Percentiles rank a stretch among this genome's conserved stretches.
These are phyloP conservation scores for Gossypium anomalum DNA, from an alignment of 345 rosid species.

Conservation along the genomic window DNA sequence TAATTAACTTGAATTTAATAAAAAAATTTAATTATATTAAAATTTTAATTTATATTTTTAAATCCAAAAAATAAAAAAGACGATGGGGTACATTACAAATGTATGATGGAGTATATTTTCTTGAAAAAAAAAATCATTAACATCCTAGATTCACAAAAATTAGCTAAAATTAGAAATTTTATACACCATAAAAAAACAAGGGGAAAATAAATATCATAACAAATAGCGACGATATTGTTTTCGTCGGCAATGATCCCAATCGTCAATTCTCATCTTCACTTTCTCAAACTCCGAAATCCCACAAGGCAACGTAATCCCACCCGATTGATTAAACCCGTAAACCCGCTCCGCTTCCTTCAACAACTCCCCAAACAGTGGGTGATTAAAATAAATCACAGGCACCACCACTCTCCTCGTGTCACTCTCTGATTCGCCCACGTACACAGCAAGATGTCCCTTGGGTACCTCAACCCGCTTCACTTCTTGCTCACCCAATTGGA, in stretches of 20 bases:
- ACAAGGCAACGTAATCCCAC: conserved; percentile 76
- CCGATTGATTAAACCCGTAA: conserved; percentile 66
- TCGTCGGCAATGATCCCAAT: conserved; percentile 42
- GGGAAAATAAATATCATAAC: not conserved
- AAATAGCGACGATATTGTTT: conserved; percentile 4
- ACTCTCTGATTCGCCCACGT: conserved; percentile 54
- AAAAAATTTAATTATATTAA: too few relatives aligned
- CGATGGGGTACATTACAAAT: too few relatives aligned
- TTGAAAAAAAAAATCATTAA: not conserved
- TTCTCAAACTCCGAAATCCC: conserved; percentile 72
- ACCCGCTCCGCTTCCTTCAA: conserved; percentile 67
- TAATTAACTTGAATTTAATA: too few relatives aligned
- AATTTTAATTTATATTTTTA: too few relatives aligned
- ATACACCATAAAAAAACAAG: not conserved
- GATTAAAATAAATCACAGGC: conserved; percentile 79
- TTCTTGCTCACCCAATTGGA: conserved; percentile 37
- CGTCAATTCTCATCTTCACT: conserved; percentile 66
- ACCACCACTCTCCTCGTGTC: conserved; percentile 49
- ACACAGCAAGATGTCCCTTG: conserved; percentile 69
- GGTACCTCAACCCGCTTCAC: conserved; percentile 41
- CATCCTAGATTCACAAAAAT: conserved; percentile 12
- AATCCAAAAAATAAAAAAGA: too few relatives aligned
- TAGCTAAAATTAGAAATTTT: not conserved
- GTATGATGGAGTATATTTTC: too few relatives aligned
- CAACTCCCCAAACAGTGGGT: conserved; percentile 73